Evolutionary conservation across 163 green algal genomes (phyloP).

Genomic region (Chloroidium sp.): DNA sequence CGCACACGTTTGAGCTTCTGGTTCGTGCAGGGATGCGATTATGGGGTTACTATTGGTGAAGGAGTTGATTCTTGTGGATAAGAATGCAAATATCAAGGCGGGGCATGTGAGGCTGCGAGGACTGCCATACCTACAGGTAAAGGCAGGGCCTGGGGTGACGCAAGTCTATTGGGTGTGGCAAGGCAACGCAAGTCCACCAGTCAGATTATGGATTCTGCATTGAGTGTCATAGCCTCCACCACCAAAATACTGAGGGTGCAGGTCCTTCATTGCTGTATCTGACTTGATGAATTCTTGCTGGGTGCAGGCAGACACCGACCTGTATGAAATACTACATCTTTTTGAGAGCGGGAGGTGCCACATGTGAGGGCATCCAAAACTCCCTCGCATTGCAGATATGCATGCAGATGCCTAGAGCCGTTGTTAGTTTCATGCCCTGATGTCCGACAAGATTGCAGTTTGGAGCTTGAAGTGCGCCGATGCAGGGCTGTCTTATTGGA

Average conservation of each 20-base stretch:
- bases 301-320: constrained; percentile 41
- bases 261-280: too few species aligned
- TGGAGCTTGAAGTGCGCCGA: too few species aligned
- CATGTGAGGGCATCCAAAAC: not conserved
- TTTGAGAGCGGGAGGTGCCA: constrained; percentile 76
- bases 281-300: too few species aligned
- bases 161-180: too few species aligned
- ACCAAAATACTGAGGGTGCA: too few species aligned
- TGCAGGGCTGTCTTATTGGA: too few species aligned
- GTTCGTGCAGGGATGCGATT: constrained; percentile 29
- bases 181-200: too few species aligned
- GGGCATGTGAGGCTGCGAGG: constrained; percentile 38
- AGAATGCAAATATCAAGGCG: constrained; percentile 17
- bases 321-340: constrained; percentile 93
- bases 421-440: too few species aligned
- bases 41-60: constrained; percentile 58
- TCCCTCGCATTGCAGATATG: not conserved
- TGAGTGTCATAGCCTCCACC: too few species aligned
- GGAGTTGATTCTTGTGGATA: constrained; percentile 36
- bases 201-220: not conserved
- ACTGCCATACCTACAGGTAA: constrained; percentile 24
- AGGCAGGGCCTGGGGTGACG: too few species aligned
- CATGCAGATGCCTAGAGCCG: too few species aligned
- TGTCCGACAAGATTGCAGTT: too few species aligned
- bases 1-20: not conserved